These are phyloP conservation scores for Discostella stelligeroides DNA, from an alignment of 108 stramenopile species.

Conservation along the genomic window DNA sequence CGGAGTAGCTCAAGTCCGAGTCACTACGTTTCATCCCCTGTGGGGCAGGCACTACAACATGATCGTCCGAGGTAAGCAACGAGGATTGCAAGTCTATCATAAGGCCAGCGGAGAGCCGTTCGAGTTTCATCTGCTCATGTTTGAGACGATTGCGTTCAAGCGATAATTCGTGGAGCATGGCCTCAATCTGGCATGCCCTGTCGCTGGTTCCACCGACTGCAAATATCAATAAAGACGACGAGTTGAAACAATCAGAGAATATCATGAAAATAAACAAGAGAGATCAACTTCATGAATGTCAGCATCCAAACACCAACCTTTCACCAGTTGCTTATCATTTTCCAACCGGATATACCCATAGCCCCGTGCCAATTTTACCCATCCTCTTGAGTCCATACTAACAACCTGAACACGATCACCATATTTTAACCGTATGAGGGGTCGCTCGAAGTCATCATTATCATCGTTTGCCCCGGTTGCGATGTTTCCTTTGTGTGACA, in stretches of 20 bases:
- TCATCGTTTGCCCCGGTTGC: neutral
- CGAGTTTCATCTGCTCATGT: slow-evolving; percentile 66
- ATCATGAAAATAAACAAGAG: too few relatives aligned
- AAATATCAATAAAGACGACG: neutral
- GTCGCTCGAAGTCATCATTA: slow-evolving; percentile 39
- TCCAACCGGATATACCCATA: slow-evolving; percentile 72
- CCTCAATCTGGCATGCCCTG: slow-evolving; percentile 77
- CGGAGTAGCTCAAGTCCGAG: slow-evolving; percentile 23
- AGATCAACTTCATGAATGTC: too few relatives aligned
- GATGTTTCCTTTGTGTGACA: slow-evolving; percentile 16
- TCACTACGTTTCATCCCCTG: slow-evolving; percentile 35
- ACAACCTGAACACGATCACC: slow-evolving; percentile 85
- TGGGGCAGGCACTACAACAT: slow-evolving; percentile 39
- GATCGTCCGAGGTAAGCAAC: slow-evolving; percentile 72
- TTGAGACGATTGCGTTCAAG: slow-evolving; percentile 60
- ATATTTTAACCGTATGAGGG: slow-evolving; percentile 54
- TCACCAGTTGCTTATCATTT: slow-evolving; percentile 67
- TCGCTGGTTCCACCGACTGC: slow-evolving; percentile 73
- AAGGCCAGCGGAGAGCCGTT: slow-evolving; percentile 67
- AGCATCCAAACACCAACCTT: slow-evolving; percentile 62
- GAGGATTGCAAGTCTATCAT: slow-evolving; percentile 77
- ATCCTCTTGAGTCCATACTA: slow-evolving; percentile 62
- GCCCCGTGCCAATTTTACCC: slow-evolving; percentile 81
- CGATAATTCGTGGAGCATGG: slow-evolving; percentile 66
- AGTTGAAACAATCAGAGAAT: neutral